These are phyloP conservation scores for Zarea fungicola DNA, from an alignment of 2,329 filamentous ascomycete genomes.

Conservation along the genomic window DNA sequence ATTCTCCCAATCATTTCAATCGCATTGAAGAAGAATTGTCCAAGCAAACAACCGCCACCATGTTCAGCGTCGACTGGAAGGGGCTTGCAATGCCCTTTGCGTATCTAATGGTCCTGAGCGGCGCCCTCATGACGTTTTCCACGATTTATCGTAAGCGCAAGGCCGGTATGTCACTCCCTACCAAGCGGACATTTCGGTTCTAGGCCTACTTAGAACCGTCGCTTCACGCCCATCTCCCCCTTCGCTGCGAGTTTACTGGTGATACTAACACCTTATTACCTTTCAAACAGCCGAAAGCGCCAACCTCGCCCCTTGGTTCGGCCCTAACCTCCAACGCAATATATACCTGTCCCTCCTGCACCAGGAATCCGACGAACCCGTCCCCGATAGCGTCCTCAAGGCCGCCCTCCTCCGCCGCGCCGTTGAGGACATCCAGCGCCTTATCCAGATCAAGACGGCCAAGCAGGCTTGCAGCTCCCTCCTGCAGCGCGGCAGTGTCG, in stretches of 20 bases:
- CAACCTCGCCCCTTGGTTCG: slow-evolving; percentile 91
- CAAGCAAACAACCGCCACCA: slow-evolving; percentile 26
- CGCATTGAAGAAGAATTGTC: background rate
- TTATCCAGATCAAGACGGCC: slow-evolving; percentile 80
- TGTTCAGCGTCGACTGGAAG: slow-evolving; percentile 67
- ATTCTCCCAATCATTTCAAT: background rate
- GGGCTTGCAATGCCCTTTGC: slow-evolving; percentile 81
- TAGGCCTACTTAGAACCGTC: too few species aligned
- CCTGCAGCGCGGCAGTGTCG: slow-evolving; percentile 84
- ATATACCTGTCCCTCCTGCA: slow-evolving; percentile 92
- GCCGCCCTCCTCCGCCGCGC: slow-evolving; percentile 85
- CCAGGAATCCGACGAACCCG: slow-evolving; percentile 56
- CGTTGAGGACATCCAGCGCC: slow-evolving; percentile 85
- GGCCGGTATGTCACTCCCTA: slow-evolving; percentile 65
- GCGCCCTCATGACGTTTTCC: slow-evolving; percentile 87
- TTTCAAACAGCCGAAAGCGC: slow-evolving; percentile 61
- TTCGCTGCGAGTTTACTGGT: background rate
- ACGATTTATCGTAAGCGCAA: slow-evolving; percentile 90
- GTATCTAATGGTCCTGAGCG: slow-evolving; percentile 82
- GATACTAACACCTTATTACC: background rate
- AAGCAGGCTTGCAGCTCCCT: slow-evolving; percentile 83
- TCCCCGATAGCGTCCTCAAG: slow-evolving; percentile 81
- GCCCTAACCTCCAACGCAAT: slow-evolving; percentile 83
- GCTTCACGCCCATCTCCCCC: too few species aligned
- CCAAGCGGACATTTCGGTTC: too few species aligned